Evolutionary conservation across 2,329 filamentous ascomycete genomes (phyloP), one percentile per base, ranked within the genome.

Genomic region (Diaporthe sp.): DNA sequence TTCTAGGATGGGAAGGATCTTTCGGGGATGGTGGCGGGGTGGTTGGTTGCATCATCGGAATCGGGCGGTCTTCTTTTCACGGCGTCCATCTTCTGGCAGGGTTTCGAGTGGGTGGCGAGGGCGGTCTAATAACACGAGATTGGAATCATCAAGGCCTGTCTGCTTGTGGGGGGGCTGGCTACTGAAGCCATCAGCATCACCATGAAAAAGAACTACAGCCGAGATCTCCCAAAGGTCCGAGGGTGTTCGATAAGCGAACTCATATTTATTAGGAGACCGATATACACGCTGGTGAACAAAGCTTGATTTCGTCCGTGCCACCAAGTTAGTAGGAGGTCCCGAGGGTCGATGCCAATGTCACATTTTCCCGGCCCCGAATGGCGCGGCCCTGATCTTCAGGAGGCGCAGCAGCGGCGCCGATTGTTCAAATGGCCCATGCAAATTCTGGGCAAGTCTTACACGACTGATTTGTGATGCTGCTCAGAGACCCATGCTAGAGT

Each of bases 101-200:
- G 63, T 35, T 37, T 51, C 32, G 32, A 51, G n/a, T 53, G n/a
- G 47, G 44, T 53, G 32, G 47, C 32, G 32, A 51, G 44, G 47
- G 47, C 47, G 30, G 44, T 37, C 32, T 39, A 39, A 68, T 53
- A 53, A 68, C 17, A 51, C 17, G 44, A 68, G 47, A 39, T 68
- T 68, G 47, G 47, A 68, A 68, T 13, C 32, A 53, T 17, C 47
- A 27, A 39, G 30, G 47, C 63, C 32, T 53, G 63, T 68, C 32
- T 47, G 42, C n/a, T 19, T 44, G 61, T 22, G 17, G 8, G n/a
- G 27, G 4, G 32, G 63, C n/a, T 37, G 61, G 22, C 42, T 65
- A n/a, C 27, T 32, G 27, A 35, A 35, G 30, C 27, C 42, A 50
- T 65, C 59, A 65, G 27, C 44, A 50, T 53, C 47, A 53, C 22